Conservation (phyloP, 1,284 basidiomycete species). For the Exobasidium rhododendri region DNA sequence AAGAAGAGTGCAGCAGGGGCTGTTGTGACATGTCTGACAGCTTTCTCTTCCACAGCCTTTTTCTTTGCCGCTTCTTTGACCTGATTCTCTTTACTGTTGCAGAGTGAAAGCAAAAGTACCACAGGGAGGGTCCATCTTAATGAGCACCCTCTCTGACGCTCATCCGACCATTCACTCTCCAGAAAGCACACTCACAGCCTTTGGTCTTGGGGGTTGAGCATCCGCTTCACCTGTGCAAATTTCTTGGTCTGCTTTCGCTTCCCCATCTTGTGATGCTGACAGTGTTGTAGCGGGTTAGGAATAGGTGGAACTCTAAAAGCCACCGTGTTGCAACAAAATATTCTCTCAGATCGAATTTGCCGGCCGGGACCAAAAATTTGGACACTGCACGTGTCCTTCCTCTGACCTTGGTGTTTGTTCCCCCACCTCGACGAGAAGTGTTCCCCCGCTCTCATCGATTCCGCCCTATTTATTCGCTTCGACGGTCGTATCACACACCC, state of each 20-base stretch:
- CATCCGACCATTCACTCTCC: constrained; percentile 58
- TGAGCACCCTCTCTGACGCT: constrained; percentile 28
- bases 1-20: constrained; percentile 82
- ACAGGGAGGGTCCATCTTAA: background rate
- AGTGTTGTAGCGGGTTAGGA: no score
- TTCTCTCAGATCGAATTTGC: no score
- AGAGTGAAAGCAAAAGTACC: no score
- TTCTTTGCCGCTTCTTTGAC: constrained; percentile 18
- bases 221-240: constrained; percentile 89
- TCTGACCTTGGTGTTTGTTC: no score
- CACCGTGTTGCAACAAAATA: no score
- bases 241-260: constrained; percentile 92
- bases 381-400: no score
- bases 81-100: constrained; percentile 13
- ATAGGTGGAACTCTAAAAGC: no score
- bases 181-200: constrained; percentile 70
- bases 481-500: no score
- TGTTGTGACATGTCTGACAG: constrained; percentile 35
- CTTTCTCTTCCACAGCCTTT: constrained; percentile 28
- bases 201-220: constrained; percentile 91
- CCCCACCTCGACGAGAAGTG: no score
- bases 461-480: no score
- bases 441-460: no score
- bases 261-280: constrained; percentile 59
- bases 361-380: no score